These are phyloP conservation scores for Leptographium galeiforme DNA, from an alignment of 2,329 filamentous ascomycete genomes.

Conservation along the genomic window DNA sequence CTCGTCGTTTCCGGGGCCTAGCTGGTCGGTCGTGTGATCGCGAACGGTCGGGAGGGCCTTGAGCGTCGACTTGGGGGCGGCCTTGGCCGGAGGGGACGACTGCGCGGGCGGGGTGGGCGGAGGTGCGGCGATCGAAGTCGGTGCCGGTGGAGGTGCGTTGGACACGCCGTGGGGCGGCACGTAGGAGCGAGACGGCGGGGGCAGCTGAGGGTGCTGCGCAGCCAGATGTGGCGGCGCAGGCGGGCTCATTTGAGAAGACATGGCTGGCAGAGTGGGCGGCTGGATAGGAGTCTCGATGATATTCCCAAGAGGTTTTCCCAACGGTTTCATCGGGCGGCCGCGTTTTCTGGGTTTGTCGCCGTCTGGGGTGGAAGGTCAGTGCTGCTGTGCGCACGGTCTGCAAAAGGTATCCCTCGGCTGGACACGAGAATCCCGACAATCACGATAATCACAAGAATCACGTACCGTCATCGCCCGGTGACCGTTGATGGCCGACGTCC, in stretches of 20 bases:
- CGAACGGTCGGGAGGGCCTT: slow-evolving; percentile 92
- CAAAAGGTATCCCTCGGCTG: too few species aligned
- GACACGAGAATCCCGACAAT: too few species aligned
- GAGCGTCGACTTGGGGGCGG: slow-evolving; percentile 69
- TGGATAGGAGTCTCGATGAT: slow-evolving; percentile 42
- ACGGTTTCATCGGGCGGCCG: slow-evolving; percentile 46
- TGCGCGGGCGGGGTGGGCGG: slow-evolving; percentile 25
- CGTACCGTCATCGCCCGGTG: slow-evolving; percentile 63
- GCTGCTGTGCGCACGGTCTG: background rate
- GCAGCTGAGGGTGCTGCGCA: background rate
- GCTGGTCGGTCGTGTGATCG: slow-evolving; percentile 93
- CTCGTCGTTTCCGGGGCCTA: slow-evolving; percentile 80
- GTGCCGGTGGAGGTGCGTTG: slow-evolving; percentile 25
- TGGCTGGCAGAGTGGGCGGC: slow-evolving; percentile 7
- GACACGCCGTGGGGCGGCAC: slow-evolving; percentile 21
- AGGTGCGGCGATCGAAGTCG: slow-evolving; percentile 28
- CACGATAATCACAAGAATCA: background rate
- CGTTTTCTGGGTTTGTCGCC: slow-evolving; percentile 43
- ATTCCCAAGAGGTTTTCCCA: slow-evolving; percentile 31
- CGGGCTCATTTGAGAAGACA: slow-evolving; percentile 7
- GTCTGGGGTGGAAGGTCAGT: slow-evolving; percentile 1
- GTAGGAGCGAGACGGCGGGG: slow-evolving; percentile 1
- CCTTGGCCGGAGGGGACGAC: slow-evolving; percentile 53
- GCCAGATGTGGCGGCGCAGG: slow-evolving; percentile 6
- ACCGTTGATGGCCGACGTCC: slow-evolving; percentile 37